Conservation (phyloP, 1,284 basidiomycete genomes). For the Rhizoctonia solani region DNA sequence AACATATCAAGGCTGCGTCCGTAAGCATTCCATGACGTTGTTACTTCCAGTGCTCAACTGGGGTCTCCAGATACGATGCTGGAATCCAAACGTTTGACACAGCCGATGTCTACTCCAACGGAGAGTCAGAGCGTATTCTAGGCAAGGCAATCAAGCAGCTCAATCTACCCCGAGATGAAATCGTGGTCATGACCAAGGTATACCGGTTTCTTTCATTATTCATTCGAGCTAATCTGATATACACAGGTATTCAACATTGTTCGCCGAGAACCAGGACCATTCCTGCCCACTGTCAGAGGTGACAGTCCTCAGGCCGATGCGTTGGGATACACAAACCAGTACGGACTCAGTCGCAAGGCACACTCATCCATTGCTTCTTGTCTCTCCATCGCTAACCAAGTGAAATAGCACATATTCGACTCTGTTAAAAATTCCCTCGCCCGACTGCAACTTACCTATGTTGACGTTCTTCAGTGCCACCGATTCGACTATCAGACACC, state of each 20-base stretch:
- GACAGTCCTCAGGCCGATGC: background rate
- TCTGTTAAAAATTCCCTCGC: constrained; percentile 27
- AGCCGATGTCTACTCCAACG: constrained; percentile 46
- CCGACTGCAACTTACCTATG: constrained; percentile 35
- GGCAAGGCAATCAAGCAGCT: constrained; percentile 42
- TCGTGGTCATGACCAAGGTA: constrained; percentile 41
- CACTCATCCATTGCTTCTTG: constrained; percentile 21
- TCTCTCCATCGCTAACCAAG: background rate
- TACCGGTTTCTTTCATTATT: constrained; percentile 35
- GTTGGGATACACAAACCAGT: constrained; percentile 45
- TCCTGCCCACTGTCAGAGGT: background rate
- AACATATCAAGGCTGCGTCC: constrained; percentile 46
- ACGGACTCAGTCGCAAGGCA: constrained; percentile 46
- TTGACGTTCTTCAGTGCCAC: constrained; percentile 41
- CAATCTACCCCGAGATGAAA: constrained; percentile 36
- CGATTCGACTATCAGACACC: constrained; percentile 39
- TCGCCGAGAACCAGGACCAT: constrained; percentile 1
- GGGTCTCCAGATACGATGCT: constrained; percentile 44
- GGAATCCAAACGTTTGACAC: constrained; percentile 61
- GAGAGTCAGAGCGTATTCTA: constrained; percentile 39
- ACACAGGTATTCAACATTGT: constrained; percentile 41
- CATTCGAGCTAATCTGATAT: constrained; percentile 35
- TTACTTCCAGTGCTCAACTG: background rate
- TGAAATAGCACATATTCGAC: constrained; percentile 43
- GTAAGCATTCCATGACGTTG: background rate